Evolutionary conservation across 208 protist species (phyloP).

Genomic region (Novymonas esmeraldas): DNA sequence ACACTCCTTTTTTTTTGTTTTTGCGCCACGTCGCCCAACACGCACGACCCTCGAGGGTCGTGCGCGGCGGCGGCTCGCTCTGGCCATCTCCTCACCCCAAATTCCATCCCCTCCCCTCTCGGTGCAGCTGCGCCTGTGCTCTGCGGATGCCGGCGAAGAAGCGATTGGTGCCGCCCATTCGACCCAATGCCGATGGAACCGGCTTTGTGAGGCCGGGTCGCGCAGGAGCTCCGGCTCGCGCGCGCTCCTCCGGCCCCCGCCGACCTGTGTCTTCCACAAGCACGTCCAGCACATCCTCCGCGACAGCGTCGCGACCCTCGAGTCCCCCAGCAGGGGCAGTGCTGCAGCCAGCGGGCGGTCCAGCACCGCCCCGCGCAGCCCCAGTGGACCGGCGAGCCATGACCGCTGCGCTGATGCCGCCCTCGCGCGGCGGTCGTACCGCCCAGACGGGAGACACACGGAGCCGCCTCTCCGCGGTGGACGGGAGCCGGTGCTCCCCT

Average conservation of each 20-base stretch:
- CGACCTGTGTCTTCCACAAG: background rate
- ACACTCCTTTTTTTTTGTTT: background rate
- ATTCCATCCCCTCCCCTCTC: no score
- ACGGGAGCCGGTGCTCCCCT: background rate
- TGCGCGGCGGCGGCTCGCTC: no score
- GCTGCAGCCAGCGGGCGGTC: background rate
- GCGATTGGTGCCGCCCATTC: slow-evolving; percentile 33
- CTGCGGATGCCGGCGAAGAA: slow-evolving; percentile 33
- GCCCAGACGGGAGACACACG: background rate
- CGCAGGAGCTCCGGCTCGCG: background rate
- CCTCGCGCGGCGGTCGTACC: background rate
- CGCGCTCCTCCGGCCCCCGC: slow-evolving; percentile 7
- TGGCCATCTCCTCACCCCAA: no score
- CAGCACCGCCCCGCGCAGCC: background rate
- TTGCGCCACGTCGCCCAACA: no score
- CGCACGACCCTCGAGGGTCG: no score
- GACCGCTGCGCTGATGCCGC: background rate
- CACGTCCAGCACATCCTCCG: background rate
- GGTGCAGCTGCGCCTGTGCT: no score
- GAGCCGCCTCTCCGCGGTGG: background rate
- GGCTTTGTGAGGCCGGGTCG: slow-evolving; percentile 29
- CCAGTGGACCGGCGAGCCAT: background rate
- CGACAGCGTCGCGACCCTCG: slow-evolving; percentile 5
- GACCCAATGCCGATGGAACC: slow-evolving; percentile 44
- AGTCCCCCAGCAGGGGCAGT: background rate